A percentile compares a stretch with the other conserved stretches of the same genome.
Evolutionary conservation across 352 stramenopile genomes (phyloP).

Genomic region (Paralagenidium karlingii): DNA sequence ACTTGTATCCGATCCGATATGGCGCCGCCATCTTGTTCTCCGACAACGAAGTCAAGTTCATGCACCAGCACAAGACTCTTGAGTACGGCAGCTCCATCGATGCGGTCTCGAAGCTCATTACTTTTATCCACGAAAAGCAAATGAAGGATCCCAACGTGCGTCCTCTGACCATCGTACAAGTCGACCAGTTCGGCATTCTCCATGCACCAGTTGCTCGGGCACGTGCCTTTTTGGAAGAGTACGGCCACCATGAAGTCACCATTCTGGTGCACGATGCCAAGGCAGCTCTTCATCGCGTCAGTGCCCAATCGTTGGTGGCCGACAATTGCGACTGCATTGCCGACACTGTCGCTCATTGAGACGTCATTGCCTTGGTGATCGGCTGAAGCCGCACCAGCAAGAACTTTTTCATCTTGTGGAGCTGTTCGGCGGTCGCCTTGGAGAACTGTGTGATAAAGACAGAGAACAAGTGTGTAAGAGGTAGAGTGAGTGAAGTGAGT

Average conservation of each 20-base stretch:
- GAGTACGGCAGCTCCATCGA: constrained; percentile 54
- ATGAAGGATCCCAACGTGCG: background rate
- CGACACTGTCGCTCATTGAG: constrained; percentile 9
- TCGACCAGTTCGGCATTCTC: constrained; percentile 83
- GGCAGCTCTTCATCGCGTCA: constrained; percentile 17
- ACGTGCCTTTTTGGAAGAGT: constrained; percentile 78
- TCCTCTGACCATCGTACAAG: constrained; percentile 51
- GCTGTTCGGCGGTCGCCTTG: constrained; percentile 28
- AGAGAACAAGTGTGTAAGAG: constrained; percentile 5
- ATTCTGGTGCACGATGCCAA: constrained; percentile 23
- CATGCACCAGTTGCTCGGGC: constrained; percentile 75
- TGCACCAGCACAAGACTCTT: constrained; percentile 48
- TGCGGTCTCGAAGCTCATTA: constrained; percentile 42
- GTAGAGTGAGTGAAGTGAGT: too few species aligned
- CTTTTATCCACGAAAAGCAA: constrained; percentile 30
- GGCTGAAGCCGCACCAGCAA: constrained; percentile 11
- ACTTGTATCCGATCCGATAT: constrained; percentile 73
- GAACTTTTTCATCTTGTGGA: constrained; percentile 24
- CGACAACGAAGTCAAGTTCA: constrained; percentile 32
- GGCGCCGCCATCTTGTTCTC: constrained; percentile 64
- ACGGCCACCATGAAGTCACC: constrained; percentile 27
- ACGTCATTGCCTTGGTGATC: background rate
- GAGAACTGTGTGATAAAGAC: constrained; percentile 17
- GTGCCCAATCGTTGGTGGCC: constrained; percentile 22
- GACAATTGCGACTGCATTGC: constrained; percentile 45